phyloP scores from a whole-genome alignment of 768 basidiomycete genomes.

The Floccularia luteovirens region DNA sequence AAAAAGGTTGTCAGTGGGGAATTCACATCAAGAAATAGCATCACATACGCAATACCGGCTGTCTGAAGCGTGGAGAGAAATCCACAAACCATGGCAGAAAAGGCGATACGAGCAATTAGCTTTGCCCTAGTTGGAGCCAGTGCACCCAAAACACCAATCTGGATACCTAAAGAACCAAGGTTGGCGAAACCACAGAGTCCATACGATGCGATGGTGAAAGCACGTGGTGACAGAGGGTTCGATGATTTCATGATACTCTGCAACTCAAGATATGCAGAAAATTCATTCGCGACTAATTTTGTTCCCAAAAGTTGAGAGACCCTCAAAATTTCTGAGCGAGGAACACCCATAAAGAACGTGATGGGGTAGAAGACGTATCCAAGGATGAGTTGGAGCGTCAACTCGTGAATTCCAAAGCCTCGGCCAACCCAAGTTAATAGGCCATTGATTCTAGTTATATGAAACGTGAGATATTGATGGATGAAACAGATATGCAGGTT shows the following conservation, averaged over 20 bases:
- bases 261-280: constrained; percentile 66
- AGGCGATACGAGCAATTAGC: constrained; percentile 62
- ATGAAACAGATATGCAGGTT: background rate
- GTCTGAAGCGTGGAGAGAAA: constrained; percentile 27
- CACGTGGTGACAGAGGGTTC: constrained; percentile 59
- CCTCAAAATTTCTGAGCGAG: constrained; percentile 69
- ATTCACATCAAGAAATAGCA: constrained; percentile 3
- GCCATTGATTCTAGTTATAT: constrained; percentile 54
- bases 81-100: constrained; percentile 34
- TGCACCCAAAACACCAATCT: constrained; percentile 44
- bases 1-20: no score
- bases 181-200: constrained; percentile 91
- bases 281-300: constrained; percentile 86
- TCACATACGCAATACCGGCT: constrained; percentile 25
- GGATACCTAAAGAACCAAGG: constrained; percentile 79
- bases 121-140: constrained; percentile 49
- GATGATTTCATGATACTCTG: constrained; percentile 33
- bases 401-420: constrained; percentile 74
- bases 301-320: constrained; percentile 79
- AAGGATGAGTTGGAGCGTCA: constrained; percentile 80
- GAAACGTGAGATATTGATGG: background rate
- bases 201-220: constrained; percentile 79
- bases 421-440: constrained; percentile 84
- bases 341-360: constrained; percentile 76
- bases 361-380: constrained; percentile 88